phyloP scores from a whole-genome alignment of 352 stramenopile species.

The Phytopythium cucurbitacearum region DNA sequence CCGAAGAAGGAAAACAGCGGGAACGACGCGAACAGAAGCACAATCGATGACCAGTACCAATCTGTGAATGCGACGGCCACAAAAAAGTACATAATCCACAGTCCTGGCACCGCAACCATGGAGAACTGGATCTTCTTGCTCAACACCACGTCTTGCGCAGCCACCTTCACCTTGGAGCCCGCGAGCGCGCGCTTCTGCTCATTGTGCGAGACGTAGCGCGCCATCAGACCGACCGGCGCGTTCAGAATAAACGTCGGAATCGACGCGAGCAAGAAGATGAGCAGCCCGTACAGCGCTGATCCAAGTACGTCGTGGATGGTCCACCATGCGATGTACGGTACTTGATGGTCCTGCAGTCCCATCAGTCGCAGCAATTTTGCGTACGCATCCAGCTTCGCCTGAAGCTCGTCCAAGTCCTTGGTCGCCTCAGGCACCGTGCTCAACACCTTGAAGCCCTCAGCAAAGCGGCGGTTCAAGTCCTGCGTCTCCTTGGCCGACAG shows the following conservation, averaged over 20 bases:
- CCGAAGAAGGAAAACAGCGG: constrained; percentile 88
- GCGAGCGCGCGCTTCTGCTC: constrained; percentile 83
- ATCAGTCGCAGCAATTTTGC: constrained; percentile 81
- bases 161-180: constrained; percentile 90
- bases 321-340: constrained; percentile 86
- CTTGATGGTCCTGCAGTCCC: constrained; percentile 90
- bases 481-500: constrained; percentile 89
- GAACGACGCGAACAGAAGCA: constrained; percentile 74
- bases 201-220: constrained; percentile 64
- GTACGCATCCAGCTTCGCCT: constrained; percentile 83
- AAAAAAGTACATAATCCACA: constrained; percentile 87
- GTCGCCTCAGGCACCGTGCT: constrained; percentile 58
- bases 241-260: constrained; percentile 92
- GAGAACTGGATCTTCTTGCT: constrained; percentile 94
- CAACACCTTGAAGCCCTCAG: constrained; percentile 86
- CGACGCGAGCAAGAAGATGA: constrained; percentile 87
- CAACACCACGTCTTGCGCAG: constrained; percentile 85
- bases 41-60: constrained; percentile 85
- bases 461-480: constrained; percentile 90
- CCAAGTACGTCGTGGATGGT: constrained; percentile 87
- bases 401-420: constrained; percentile 52
- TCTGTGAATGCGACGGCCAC: constrained; percentile 77
- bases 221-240: constrained; percentile 84
- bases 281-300: constrained; percentile 76
- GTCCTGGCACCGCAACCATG: constrained; percentile 84